Evolutionary conservation across 1,284 basidiomycete genomes (phyloP).

Genomic region (Papiliotrema flavescens): DNA sequence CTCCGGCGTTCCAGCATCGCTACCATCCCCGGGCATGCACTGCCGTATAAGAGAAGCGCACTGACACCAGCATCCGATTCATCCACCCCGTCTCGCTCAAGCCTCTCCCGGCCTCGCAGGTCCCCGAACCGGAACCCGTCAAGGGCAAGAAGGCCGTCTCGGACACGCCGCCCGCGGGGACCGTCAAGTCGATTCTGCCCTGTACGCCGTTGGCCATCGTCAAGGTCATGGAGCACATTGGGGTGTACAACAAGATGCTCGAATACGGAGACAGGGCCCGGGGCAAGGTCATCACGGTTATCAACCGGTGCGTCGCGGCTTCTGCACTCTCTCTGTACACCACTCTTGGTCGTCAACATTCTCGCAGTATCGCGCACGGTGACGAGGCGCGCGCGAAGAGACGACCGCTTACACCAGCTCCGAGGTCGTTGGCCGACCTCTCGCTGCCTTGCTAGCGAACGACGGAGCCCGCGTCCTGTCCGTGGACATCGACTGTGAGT

Average conservation of each 20-base stretch:
- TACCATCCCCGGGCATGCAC: neutral
- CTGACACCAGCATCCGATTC: slow-evolving; percentile 61
- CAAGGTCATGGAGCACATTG: slow-evolving; percentile 84
- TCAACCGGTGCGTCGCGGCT: slow-evolving; percentile 67
- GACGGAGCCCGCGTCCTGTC: slow-evolving; percentile 94
- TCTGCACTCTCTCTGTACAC: neutral
- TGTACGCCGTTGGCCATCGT: slow-evolving; percentile 96
- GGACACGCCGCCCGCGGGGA: slow-evolving; percentile 62
- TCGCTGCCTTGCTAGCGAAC: slow-evolving; percentile 89
- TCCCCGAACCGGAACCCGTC: slow-evolving; percentile 33
- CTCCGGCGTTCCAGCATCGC: neutral
- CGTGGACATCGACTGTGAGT: slow-evolving; percentile 82
- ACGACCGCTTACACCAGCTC: slow-evolving; percentile 56
- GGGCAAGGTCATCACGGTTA: slow-evolving; percentile 87
- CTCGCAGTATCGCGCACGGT: neutral
- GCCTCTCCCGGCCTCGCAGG: slow-evolving; percentile 40
- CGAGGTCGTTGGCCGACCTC: slow-evolving; percentile 91
- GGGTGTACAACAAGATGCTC: slow-evolving; percentile 88
- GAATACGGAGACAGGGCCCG: slow-evolving; percentile 93
- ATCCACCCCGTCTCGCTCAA: slow-evolving; percentile 51
- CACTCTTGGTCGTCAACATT: neutral
- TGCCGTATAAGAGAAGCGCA: neutral
- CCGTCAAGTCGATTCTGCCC: slow-evolving; percentile 69
- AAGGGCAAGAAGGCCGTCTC: slow-evolving; percentile 10
- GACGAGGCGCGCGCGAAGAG: too few species aligned